Percentiles rank a stretch among this genome's conserved stretches.
phyloP scores from a whole-genome alignment of 1,284 basidiomycete species.

The Salmacisia buchloeana region DNA sequence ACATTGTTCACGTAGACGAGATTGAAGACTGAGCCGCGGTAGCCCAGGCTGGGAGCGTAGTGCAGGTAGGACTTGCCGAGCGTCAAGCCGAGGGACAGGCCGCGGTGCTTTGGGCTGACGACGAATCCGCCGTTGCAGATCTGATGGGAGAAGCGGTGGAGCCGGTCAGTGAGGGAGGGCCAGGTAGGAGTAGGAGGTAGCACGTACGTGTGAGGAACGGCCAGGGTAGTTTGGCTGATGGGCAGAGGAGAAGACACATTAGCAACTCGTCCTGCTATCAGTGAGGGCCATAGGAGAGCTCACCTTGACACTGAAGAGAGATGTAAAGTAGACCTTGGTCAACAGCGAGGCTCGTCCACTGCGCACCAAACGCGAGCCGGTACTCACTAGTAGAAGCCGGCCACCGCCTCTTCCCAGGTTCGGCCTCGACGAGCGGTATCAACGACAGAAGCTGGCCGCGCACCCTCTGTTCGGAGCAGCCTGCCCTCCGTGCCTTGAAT shows the following conservation, averaged over 20 bases:
- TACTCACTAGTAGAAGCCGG: constrained; percentile 62
- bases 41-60: constrained; percentile 63
- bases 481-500: neutral
- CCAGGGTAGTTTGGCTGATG: constrained; percentile 60
- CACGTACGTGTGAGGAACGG: constrained; percentile 73
- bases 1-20: constrained; percentile 79
- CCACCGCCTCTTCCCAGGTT: constrained; percentile 65
- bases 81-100: constrained; percentile 65
- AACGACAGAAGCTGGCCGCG: neutral
- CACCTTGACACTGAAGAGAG: constrained; percentile 7
- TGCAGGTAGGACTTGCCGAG: constrained; percentile 75
- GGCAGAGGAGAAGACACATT: constrained; percentile 8
- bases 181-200: constrained; percentile 6
- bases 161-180: neutral
- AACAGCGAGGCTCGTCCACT: too few relatives aligned
- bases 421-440: neutral
- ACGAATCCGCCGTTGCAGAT: constrained; percentile 81
- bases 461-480: neutral
- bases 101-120: constrained; percentile 65
- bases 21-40: constrained; percentile 85
- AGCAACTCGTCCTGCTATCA: constrained; percentile 10
- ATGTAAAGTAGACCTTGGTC: too few relatives aligned
- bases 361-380: neutral
- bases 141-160: constrained; percentile 55
- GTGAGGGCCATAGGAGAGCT: constrained; percentile 1